These are phyloP conservation scores for Teratosphaeria epicoccoides DNA, from an alignment of 2,329 filamentous ascomycete genomes.

Conservation along the genomic window DNA sequence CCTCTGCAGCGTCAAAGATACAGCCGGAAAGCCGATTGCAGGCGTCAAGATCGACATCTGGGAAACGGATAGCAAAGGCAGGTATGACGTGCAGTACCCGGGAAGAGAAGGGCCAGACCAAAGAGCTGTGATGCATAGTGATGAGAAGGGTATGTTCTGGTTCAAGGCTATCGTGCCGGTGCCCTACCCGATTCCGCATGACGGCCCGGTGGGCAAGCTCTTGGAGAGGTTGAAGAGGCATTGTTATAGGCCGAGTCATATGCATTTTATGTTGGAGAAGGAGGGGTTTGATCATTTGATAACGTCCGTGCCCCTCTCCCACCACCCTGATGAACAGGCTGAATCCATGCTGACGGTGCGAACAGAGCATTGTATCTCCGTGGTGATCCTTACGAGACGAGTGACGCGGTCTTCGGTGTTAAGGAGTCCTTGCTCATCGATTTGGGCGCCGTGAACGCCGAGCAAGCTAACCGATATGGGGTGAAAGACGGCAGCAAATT, in stretches of 20 bases:
- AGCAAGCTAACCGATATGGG: constrained; percentile 48
- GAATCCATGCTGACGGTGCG: constrained; percentile 6
- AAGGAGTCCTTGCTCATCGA: constrained; percentile 71
- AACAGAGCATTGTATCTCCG: constrained; percentile 63
- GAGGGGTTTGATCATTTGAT: constrained; percentile 67
- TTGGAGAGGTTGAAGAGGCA: constrained; percentile 59
- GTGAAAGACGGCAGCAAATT: constrained; percentile 51
- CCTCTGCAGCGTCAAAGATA: constrained; percentile 61
- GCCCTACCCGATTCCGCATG: constrained; percentile 73
- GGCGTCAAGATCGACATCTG: constrained; percentile 70
- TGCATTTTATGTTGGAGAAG: constrained; percentile 87
- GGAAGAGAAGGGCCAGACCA: constrained; percentile 57
- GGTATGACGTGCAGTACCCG: constrained; percentile 71
- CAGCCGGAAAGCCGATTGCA: constrained; percentile 49
- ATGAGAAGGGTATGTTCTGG: constrained; percentile 66
- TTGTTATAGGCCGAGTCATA: constrained; percentile 64
- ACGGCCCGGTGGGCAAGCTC: constrained; percentile 71
- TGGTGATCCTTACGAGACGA: constrained; percentile 70
- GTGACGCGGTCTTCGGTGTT: constrained; percentile 77
- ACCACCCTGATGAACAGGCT: not conserved
- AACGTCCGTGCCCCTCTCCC: constrained; percentile 50
- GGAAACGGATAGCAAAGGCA: constrained; percentile 72
- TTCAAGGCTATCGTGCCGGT: constrained; percentile 79
- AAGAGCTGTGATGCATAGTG: constrained; percentile 58
- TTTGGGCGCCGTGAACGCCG: constrained; percentile 41